Conservation (phyloP, 345 rosid species). For the Bruguiera parviflora region DNA sequence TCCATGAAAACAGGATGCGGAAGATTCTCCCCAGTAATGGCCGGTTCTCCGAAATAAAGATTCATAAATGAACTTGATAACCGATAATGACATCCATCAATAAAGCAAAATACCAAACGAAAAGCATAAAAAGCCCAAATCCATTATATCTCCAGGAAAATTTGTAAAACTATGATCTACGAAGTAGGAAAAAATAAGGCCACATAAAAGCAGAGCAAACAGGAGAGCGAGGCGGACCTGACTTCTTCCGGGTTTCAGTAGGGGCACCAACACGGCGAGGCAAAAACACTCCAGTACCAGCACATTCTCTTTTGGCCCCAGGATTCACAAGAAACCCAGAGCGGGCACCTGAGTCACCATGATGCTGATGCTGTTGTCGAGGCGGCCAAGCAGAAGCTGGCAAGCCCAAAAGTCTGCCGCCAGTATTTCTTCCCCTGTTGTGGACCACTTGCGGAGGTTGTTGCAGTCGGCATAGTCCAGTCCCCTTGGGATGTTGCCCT, state of each 20-base stretch:
- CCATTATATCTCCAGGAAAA: neutral
- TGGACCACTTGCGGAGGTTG: conserved; percentile 10
- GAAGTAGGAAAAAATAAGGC: neutral
- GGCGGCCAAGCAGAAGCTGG: conserved; percentile 63
- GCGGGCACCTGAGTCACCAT: conserved; percentile 46
- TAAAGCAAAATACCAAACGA: too few relatives aligned
- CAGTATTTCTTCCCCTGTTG: neutral
- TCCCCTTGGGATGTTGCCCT: conserved; percentile 20
- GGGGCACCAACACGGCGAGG: conserved; percentile 52
- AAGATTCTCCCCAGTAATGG: too few relatives aligned
- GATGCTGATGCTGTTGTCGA: conserved; percentile 32
- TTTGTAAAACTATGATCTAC: neutral
- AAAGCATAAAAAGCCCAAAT: neutral
- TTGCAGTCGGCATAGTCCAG: conserved; percentile 1
- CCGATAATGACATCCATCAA: too few relatives aligned
- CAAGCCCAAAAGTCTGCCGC: conserved; percentile 27
- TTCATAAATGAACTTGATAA: too few relatives aligned
- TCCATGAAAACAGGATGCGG: too few relatives aligned
- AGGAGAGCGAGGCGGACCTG: conserved; percentile 30
- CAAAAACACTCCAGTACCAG: conserved; percentile 90
- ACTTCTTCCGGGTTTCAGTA: conserved; percentile 49
- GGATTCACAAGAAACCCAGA: conserved; percentile 51
- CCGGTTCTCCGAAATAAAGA: too few relatives aligned
- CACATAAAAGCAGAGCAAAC: too few relatives aligned
- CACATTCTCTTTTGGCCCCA: conserved; percentile 43